Base-by-base conservation (phyloP, 2,329 filamentous ascomycete genomes). In the Paecilomyces formosus region DNA sequence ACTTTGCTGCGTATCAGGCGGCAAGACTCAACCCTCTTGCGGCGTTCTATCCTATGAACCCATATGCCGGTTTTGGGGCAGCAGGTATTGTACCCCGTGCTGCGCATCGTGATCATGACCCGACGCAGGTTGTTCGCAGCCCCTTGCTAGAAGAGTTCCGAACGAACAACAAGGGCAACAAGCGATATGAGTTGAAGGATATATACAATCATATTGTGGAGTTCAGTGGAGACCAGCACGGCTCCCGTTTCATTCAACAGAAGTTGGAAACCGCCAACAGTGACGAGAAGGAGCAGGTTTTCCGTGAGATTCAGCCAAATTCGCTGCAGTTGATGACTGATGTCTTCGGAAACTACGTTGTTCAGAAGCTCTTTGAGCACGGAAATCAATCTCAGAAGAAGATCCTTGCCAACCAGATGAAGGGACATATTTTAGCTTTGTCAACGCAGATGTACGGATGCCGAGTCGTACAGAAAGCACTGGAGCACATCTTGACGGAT, bases 321-420 rank as follows among this genome's bases (percentile, higher is more conserved):
- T 86, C 88, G 1, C 75, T 96, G 30, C 91, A 93, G 68, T 79
- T 99, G 54, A 97, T 96, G 91, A 93, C 88, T 53, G 94, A 97
- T 72, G 88, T 97, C 0, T 99, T 97, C 70, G 94, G 94, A 57
- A 99, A 99, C 73, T 99, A 97, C 70, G 94, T 99, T 35, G 92
- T 97, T 45, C 94, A 99, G 70, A 97, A 97, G 72, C 87, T 97
- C 70, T 97, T 97, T 62, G 93, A 97, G 72, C 91, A 97, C 72
- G 93, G 94, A 45, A 95, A 91, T 65, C 92, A 96, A 74, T 83
- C 87, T 0, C 94, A 99, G 77, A 99, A 99, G 79, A 92, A 88
- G 73, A 82, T 89, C 2, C 76, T 99, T 50, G 92, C 91, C 0
- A 85, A 86, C 62, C 86, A 89, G 72, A 97, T 97, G 92, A 90